Percentiles rank a stretch among this genome's conserved stretches.
phyloP scores from a whole-genome alignment of 1,284 basidiomycete species.

The Chalciporus sp. region DNA sequence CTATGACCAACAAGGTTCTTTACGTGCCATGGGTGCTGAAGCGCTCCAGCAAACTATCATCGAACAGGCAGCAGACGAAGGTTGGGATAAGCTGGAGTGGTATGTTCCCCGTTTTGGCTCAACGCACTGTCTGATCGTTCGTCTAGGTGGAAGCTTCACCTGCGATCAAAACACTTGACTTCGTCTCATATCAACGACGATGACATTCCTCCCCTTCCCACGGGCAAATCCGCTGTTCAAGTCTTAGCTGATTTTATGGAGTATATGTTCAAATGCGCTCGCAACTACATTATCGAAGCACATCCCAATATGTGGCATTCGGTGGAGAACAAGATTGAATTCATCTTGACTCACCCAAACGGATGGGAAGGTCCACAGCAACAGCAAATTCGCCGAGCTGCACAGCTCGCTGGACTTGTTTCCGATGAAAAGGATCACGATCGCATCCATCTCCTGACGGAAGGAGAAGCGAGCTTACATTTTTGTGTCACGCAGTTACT shows the following conservation, averaged over 20 bases:
- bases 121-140: slow-evolving; percentile 40
- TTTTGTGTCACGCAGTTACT: slow-evolving; percentile 44
- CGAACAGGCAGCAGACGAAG: slow-evolving; percentile 49
- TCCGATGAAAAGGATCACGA: slow-evolving; percentile 27
- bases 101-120: slow-evolving; percentile 18
- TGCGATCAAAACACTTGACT: slow-evolving; percentile 41
- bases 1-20: slow-evolving; percentile 46
- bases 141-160: slow-evolving; percentile 54
- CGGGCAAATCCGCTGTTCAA: slow-evolving; percentile 41
- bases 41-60: slow-evolving; percentile 44
- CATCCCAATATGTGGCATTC: slow-evolving; percentile 41
- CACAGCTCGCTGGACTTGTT: slow-evolving; percentile 35
- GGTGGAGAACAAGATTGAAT: slow-evolving; percentile 33
- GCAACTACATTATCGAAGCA: slow-evolving; percentile 47
- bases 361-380: slow-evolving; percentile 46
- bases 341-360: slow-evolving; percentile 42
- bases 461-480: slow-evolving; percentile 51
- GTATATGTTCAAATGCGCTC: slow-evolving; percentile 49
- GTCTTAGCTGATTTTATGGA: slow-evolving; percentile 52
- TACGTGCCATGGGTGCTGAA: slow-evolving; percentile 53
- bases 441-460: slow-evolving; percentile 46
- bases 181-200: slow-evolving; percentile 21
- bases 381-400: slow-evolving; percentile 37
- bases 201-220: slow-evolving; percentile 46
- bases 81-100: slow-evolving; percentile 49